These are phyloP conservation scores for Alternaria sp. DNA, from an alignment of 2,329 filamentous ascomycete genomes.

Conservation along the genomic window DNA sequence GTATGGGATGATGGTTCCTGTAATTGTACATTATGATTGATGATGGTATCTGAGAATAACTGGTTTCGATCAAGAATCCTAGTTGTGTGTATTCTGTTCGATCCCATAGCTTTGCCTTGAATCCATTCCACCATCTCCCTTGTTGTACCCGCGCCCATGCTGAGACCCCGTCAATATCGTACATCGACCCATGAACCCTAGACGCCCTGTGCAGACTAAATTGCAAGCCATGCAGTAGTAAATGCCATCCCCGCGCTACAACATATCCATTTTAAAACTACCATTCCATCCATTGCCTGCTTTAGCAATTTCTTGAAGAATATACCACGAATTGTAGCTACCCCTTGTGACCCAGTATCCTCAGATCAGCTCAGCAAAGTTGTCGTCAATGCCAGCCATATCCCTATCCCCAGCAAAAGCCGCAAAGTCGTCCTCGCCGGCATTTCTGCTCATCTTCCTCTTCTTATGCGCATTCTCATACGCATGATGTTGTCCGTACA, in stretches of 20 bases:
- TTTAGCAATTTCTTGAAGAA: too few relatives aligned
- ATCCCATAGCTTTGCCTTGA: background rate
- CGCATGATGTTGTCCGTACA: slow-evolving; percentile 29
- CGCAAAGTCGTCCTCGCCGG: slow-evolving; percentile 47
- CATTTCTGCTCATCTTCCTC: slow-evolving; percentile 45
- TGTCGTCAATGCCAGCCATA: slow-evolving; percentile 65
- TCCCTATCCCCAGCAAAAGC: slow-evolving; percentile 56
- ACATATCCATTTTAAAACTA: background rate
- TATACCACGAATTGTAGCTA: background rate
- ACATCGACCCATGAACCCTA: background rate
- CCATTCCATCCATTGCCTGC: background rate
- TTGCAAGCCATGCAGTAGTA: background rate
- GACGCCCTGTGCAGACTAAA: background rate
- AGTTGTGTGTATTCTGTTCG: background rate
- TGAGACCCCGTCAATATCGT: background rate
- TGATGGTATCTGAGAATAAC: slow-evolving; percentile 9
- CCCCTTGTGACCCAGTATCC: background rate
- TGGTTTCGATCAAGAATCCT: background rate
- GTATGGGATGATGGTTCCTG: background rate
- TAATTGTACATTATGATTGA: slow-evolving; percentile 19
- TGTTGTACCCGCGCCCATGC: background rate
- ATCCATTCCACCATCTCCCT: background rate
- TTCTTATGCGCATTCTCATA: slow-evolving; percentile 42
- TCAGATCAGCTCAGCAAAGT: slow-evolving; percentile 63
- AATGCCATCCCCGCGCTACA: background rate